Conservation (phyloP, 2,329 filamentous ascomycete genomes). For the Cladosporium sp. region DNA sequence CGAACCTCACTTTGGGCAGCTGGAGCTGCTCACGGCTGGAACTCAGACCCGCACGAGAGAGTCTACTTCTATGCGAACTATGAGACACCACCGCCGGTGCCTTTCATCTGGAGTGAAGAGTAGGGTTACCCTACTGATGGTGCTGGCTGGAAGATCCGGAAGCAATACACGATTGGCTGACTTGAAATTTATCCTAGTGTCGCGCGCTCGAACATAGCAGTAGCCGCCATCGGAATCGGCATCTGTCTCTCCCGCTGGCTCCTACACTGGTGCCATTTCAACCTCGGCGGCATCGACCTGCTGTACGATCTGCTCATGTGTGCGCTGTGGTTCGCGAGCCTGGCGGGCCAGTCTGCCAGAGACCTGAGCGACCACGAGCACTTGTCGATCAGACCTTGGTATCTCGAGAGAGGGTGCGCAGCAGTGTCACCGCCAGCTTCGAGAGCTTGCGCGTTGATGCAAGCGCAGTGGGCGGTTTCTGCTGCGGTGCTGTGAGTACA, state of each 20-base stretch:
- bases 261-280: background rate
- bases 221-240: background rate
- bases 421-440: background rate
- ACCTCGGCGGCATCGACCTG: background rate
- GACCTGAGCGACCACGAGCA: background rate
- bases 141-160: background rate
- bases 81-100: background rate
- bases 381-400: background rate
- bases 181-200: background rate
- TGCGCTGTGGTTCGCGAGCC: background rate
- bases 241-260: background rate
- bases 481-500: background rate
- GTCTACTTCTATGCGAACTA: background rate
- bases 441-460: background rate
- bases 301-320: background rate
- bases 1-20: background rate
- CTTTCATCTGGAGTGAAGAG: background rate
- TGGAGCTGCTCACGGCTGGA: background rate
- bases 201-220: background rate
- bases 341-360: background rate
- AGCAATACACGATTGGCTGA: background rate
- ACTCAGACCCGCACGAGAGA: background rate
- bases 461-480: background rate
- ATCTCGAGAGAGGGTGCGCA: background rate
- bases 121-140: background rate